Base-by-base conservation (phyloP, 345 rosid genomes). In the Brassica cretica region DNA sequence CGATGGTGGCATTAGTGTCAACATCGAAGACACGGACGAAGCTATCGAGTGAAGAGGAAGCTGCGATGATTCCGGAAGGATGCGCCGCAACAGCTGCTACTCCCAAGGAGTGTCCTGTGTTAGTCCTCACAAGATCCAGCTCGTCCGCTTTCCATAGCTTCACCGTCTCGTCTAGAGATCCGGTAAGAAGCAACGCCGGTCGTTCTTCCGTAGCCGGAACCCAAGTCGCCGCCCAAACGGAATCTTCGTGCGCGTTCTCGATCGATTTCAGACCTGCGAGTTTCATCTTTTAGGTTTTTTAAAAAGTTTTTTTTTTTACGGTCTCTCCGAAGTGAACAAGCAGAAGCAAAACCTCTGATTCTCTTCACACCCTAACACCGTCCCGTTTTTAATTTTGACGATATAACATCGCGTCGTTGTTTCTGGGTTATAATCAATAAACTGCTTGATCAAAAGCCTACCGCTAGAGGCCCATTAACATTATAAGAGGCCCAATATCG, bases 11-110 rank as follows among this genome's bases (percentile, higher is more conserved):
- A 81, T 91, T 95, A 70, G 98, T 93, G 56, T 95, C 96, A 11
- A 93, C 96, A 81, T 95, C 98, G 74, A 95, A 95, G 46, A 95
- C 96, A 19, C 99, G 86, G 8, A 95, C 90, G 78, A 93, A 90
- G 87, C 99, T 90, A 77, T 95, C 99, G n/a, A 93, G 88, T 2
- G 97, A 90, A 10, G 99, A 93, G 10, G 98, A 91, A 1, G 98
- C 97, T 12, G 94, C 98, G 59, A 95, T 90, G 29, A 90, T 78
- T 12, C 99, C 99, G 16, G 98, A 93, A 19, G 99, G 99, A 73
- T 95, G 99, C 15, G 97, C 96, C 14, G 98, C 96, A 51, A 93
- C 96, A 68, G 96, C 86, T 46, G 95, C 96, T 68, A 95, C 99
- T 72, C 98, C 97, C 55, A 95, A 85, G 80, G 85, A 89, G 89